Base-by-base conservation (phyloP, 1,139 yeast genomes). In the Meyerozyma sp. region DNA sequence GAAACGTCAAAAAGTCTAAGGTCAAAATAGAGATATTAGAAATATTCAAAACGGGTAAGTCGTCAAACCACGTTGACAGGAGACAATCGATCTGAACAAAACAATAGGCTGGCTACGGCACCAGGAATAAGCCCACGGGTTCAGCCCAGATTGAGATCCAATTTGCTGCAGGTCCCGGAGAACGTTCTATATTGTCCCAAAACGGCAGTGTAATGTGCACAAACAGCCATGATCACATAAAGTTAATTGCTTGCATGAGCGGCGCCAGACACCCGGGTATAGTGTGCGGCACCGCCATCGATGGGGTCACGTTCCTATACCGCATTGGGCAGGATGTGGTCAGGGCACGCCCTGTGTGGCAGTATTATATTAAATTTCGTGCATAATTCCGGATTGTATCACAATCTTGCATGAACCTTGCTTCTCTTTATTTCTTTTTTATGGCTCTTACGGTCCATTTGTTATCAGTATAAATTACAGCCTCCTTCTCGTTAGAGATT, bases 371-470 rank as follows among this genome's bases (percentile, higher is more conserved):
- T 16, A 30, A n/a, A 30, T 13, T 8, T 13, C 34, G 6, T 34
- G 37, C 37, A 20, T 11, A 11, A 10, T 11, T 11, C 37, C 37
- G 21, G 21, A 32, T 32, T 32, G 35, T 32, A 9, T 2, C 26
- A 34, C 26, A 20, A 34, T 34, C 37, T 34, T 21, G 26, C 37
- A 14, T 34, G 10, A 18, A 34, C 26, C 26, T 20, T 10, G 37
- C 26, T 34, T 10, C 30, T 23, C 39, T 30, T 10, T 13, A 41
- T 36, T 20, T 29, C 26, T 35, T 34, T 40, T 41, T 38, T 36
- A 6, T 18, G 36, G 36, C 3, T n/a, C 32, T 28, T 11, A 11
- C 32, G 34, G 16, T 13, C 8, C 16, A 13, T 30, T 13, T 14
- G 34, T 13, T 30, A 30, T 30, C 34, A 13, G 34, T 30, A 30